Evolutionary conservation across 352 stramenopile genomes (phyloP), one percentile per base, ranked within the genome.

Genomic region (Phytopythium chamaehyphon): DNA sequence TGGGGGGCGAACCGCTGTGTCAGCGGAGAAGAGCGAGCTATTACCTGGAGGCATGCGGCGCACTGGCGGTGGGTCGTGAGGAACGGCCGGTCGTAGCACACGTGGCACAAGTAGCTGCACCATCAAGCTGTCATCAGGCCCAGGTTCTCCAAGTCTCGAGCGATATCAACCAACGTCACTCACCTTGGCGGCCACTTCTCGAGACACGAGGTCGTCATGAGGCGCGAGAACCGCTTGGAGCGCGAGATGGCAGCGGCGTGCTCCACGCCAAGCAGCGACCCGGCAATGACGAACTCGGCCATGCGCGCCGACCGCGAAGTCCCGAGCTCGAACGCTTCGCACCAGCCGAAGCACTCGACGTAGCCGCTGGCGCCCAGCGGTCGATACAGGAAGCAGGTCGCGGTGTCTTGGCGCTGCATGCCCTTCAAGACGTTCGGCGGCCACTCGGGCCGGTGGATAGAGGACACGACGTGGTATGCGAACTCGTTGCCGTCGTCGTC

Each of bases 391-490:
- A 74, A 76, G 31, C 66, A 76, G 6, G 63, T 63, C n/a, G 66
- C 55, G 0, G 67, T 69, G 40, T 62, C 52, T 21, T 66, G 66
- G 4, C 69, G 69, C 12, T 64, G 57, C 53, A 76, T 62, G 5
- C 66, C 64, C 6, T 66, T 69, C 3, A 67, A 64, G 22, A 54
- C 55, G 37, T 69, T 65, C 3, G 54, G 59, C 9, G 69, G 66
- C 66, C 66, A 80, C 47, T 80, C 64, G n/a, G 60, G 57, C 14
- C 66, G 53, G 12, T 71, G 65, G 37, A 80, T 75, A 0, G 70
- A 80, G 46, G 73, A 63, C 40, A 80, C 24, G 6, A 71, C 62
- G 45, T 80, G 70, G 46, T 73, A 80, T n/a, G 55, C 60, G 35
- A 74, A 51, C 44, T 74, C 62, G 36, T 71, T 57, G 7, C 66